A percentile compares a stretch with the other conserved stretches of the same genome.
Conservation (phyloP, 148 eudicot genomes). For the Pharnaceum exiguum region DNA sequence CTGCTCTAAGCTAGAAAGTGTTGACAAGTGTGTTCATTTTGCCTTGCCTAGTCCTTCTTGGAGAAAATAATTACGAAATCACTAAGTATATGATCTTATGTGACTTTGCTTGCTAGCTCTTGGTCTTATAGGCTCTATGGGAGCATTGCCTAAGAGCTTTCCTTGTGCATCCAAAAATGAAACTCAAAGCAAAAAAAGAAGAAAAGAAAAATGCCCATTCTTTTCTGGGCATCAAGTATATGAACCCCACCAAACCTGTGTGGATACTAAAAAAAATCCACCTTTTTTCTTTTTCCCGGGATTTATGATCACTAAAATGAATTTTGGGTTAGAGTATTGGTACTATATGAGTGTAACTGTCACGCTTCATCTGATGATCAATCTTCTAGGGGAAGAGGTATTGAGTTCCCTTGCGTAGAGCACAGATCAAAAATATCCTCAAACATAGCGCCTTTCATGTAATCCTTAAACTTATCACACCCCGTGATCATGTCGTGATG, state of each 20-base stretch:
- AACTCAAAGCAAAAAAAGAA: neutral
- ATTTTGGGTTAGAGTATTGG: conserved; percentile 19
- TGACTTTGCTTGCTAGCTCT: conserved; percentile 12
- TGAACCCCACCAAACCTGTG: conserved; percentile 24
- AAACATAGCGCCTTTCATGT: conserved; percentile 33
- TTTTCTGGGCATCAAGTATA: conserved; percentile 17
- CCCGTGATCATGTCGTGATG: conserved; percentile 16
- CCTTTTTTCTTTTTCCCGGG: conserved; percentile 13
- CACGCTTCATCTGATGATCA: conserved; percentile 9
- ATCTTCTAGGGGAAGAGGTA: conserved; percentile 21
- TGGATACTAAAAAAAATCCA: conserved; percentile 36
- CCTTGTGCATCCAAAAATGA: conserved; percentile 3
- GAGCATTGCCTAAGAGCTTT: conserved; percentile 28
- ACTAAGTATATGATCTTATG: conserved; percentile 7
- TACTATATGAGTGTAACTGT: conserved; percentile 5
- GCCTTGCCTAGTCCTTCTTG: conserved; percentile 15
- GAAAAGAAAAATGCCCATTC: conserved; percentile 8
- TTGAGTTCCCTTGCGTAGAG: conserved; percentile 24
- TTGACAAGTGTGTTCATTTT: conserved; percentile 3
- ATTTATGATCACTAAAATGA: conserved; percentile 20
- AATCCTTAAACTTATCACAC: conserved; percentile 33
- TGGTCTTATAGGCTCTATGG: conserved; percentile 32
- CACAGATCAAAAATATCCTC: conserved; percentile 35
- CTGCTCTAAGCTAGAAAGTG: no score
- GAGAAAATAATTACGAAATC: neutral